These are phyloP conservation scores for Blastosporella zonata DNA, from an alignment of 1,284 basidiomycete genomes.

Conservation along the genomic window DNA sequence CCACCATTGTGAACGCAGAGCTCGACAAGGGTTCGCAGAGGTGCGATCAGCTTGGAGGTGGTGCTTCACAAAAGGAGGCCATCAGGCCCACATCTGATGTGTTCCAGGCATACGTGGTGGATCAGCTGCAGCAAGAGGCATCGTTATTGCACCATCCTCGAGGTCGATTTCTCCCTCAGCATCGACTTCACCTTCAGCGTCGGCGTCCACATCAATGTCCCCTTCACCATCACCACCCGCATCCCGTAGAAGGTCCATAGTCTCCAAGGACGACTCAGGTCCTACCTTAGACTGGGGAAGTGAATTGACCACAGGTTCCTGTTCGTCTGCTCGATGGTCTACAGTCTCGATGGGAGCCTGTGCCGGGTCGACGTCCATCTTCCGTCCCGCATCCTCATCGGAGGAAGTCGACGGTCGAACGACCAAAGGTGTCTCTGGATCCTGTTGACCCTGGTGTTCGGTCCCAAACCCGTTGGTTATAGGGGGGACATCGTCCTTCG, in stretches of 20 bases:
- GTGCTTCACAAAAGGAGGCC: too few species aligned
- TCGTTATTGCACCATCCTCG: constrained; percentile 11
- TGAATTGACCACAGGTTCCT: background rate
- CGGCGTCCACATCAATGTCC: constrained; percentile 9
- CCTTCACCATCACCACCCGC: background rate
- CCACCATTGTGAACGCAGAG: too few species aligned
- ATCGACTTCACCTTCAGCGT: constrained; percentile 21
- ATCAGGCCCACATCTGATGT: too few species aligned
- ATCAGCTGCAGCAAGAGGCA: background rate
- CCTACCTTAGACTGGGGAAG: background rate
- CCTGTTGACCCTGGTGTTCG: background rate
- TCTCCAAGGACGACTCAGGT: too few species aligned
- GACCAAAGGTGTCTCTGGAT: background rate
- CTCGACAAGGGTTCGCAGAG: too few species aligned
- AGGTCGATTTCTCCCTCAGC: constrained; percentile 24
- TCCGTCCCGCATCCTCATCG: background rate
- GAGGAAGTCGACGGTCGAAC: background rate
- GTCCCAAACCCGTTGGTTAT: too few species aligned
- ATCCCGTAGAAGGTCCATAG: too few species aligned
- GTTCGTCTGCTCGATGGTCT: background rate
- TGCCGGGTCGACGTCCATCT: background rate
- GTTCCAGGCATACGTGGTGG: too few species aligned
- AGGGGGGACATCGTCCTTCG: too few species aligned
- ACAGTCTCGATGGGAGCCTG: too few species aligned
- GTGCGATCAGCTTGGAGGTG: too few species aligned